These are phyloP conservation scores for Microbotryomycetes sp. DNA, from an alignment of 1,284 basidiomycete genomes.

Conservation along the genomic window DNA sequence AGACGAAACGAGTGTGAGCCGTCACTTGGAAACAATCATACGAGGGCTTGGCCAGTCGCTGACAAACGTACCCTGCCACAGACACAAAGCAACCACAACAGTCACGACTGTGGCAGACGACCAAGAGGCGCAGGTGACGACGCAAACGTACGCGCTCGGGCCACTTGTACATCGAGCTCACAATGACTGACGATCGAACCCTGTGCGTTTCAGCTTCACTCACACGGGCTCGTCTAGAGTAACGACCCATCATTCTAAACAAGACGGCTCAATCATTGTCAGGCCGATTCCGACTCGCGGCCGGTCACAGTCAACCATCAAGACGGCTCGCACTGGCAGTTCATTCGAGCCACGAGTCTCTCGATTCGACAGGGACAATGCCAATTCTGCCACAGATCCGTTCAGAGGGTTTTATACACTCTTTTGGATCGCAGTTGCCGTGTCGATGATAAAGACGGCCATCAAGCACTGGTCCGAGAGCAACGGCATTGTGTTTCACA, in stretches of 20 bases:
- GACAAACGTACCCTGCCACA: neutral
- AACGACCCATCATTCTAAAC: neutral
- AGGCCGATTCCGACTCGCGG: conserved; percentile 22
- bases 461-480: conserved; percentile 59
- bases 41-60: neutral
- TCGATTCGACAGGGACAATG: conserved; percentile 72
- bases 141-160: neutral
- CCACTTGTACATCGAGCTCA: neutral
- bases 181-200: neutral
- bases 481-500: conserved; percentile 63
- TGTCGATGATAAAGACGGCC: conserved; percentile 56
- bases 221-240: conserved; percentile 3
- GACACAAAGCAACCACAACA: conserved; percentile 4
- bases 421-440: conserved; percentile 58
- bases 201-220: conserved; percentile 4
- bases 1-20: neutral
- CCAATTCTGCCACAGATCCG: conserved; percentile 63
- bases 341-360: conserved; percentile 77
- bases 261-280: conserved; percentile 4
- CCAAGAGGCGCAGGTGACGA: neutral
- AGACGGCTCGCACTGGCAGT: conserved; percentile 7
- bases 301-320: neutral
- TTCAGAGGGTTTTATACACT: conserved; percentile 90
- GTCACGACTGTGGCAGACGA: conserved; percentile 4
- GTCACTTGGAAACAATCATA: neutral